These are phyloP conservation scores for Malassezia vespertilionis DNA, from an alignment of 1,284 basidiomycete species.

Conservation along the genomic window DNA sequence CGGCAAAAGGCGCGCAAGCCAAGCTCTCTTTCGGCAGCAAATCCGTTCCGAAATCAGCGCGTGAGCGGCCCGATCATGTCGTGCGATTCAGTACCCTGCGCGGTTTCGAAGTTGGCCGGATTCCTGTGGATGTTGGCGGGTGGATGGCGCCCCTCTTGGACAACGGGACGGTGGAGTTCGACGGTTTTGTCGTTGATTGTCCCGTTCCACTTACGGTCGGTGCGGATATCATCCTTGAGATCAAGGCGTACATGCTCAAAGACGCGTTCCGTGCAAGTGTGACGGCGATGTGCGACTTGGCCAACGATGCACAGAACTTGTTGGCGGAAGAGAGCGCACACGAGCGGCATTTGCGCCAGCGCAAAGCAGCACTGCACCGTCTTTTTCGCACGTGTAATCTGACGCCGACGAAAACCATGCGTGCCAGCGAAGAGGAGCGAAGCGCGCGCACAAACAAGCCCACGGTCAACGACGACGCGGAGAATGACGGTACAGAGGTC, in stretches of 20 bases:
- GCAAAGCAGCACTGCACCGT: slow-evolving; percentile 54
- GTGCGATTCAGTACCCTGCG: slow-evolving; percentile 42
- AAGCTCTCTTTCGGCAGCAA: too few relatives aligned
- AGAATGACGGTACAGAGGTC: slow-evolving; percentile 39
- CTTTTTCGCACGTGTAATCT: slow-evolving; percentile 41
- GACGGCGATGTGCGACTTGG: background rate
- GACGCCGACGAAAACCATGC: slow-evolving; percentile 15
- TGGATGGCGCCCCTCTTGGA: slow-evolving; percentile 45
- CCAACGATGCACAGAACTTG: background rate
- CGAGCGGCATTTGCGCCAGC: slow-evolving; percentile 63
- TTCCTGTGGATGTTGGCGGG: slow-evolving; percentile 32
- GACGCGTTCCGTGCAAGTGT: slow-evolving; percentile 9
- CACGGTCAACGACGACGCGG: slow-evolving; percentile 7
- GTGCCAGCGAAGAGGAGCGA: slow-evolving; percentile 3
- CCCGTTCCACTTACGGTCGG: slow-evolving; percentile 30
- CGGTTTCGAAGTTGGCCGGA: slow-evolving; percentile 41
- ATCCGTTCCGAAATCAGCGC: slow-evolving; percentile 4
- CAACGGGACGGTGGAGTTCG: slow-evolving; percentile 31
- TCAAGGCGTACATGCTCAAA: slow-evolving; percentile 30
- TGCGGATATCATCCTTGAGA: slow-evolving; percentile 38
- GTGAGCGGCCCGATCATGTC: slow-evolving; percentile 25
- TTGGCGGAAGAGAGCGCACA: slow-evolving; percentile 60
- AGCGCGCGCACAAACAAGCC: background rate
- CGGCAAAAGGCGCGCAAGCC: slow-evolving; percentile 6
- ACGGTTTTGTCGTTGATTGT: slow-evolving; percentile 40